A percentile compares a stretch with the other conserved stretches of the same genome.
Conservation (phyloP, 345 rosid genomes). For the Linum lewisii region DNA sequence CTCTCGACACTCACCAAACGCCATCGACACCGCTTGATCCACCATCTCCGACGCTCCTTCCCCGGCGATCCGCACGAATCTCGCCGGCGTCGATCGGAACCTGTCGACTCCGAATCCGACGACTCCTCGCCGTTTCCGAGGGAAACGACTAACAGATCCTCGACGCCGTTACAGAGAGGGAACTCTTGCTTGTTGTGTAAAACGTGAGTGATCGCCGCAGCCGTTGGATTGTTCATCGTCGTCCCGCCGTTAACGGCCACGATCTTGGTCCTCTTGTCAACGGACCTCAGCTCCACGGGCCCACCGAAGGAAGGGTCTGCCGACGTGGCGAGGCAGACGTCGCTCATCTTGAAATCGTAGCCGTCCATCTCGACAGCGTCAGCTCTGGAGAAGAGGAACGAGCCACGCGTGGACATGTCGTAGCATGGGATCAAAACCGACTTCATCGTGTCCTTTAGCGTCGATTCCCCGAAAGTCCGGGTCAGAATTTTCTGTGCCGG, state of each 20-base stretch:
- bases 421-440: constrained; percentile 77
- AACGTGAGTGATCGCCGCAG: constrained; percentile 86
- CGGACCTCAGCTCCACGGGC: constrained; percentile 49
- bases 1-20: constrained; percentile 50
- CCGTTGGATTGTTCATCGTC: constrained; percentile 89
- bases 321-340: constrained; percentile 70
- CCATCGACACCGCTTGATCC: constrained; percentile 92
- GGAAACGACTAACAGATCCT: constrained; percentile 68
- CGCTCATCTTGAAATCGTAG: constrained; percentile 71
- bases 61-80: constrained; percentile 38
- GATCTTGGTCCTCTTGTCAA: constrained; percentile 56
- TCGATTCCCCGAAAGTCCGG: constrained; percentile 23
- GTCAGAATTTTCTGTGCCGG: constrained; percentile 16
- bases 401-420: constrained; percentile 67
- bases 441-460: constrained; percentile 69
- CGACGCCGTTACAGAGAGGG: constrained; percentile 60
- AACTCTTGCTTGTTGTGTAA: constrained; percentile 83
- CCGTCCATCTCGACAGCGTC: constrained; percentile 85
- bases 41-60: constrained; percentile 67
- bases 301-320: constrained; percentile 38
- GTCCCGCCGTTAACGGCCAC: constrained; percentile 61
- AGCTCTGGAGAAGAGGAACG: constrained; percentile 90
- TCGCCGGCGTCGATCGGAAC: constrained; percentile 15
- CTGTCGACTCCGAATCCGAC: constrained; percentile 11
- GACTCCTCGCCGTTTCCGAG: constrained; percentile 66